Percentiles rank a stretch among this genome's conserved stretches.
Conservation (phyloP, 192 early-diverging fungal species). For the Globomyces pollinis-pini region DNA sequence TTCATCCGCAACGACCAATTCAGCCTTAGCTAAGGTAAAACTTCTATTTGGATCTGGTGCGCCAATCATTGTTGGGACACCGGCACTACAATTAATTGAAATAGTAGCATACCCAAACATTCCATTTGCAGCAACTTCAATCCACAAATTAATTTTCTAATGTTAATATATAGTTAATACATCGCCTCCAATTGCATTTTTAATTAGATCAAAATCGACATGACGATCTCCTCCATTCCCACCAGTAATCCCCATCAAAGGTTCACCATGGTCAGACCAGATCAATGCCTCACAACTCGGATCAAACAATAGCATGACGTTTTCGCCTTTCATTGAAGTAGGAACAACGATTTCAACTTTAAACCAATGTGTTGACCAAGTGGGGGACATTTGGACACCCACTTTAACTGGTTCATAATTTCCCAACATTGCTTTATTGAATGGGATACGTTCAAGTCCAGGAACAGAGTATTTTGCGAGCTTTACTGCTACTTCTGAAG, state of each 20-base stretch:
- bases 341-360: conserved; percentile 63
- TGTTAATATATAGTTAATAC: neutral
- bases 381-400: conserved; percentile 78
- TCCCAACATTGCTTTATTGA: conserved; percentile 65
- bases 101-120: too few relatives aligned
- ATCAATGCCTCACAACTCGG: conserved; percentile 81
- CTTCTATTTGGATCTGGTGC: conserved; percentile 59
- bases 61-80: conserved; percentile 49
- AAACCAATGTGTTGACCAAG: conserved; percentile 42
- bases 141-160: conserved; percentile 57
- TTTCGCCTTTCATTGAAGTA: conserved; percentile 53
- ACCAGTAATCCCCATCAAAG: conserved; percentile 86
- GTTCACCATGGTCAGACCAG: conserved; percentile 75
- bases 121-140: conserved; percentile 89
- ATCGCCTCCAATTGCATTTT: conserved; percentile 31
- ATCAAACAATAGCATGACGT: conserved; percentile 83
- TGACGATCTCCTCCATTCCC: conserved; percentile 45
- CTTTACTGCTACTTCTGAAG: conserved; percentile 42
- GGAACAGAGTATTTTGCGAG: conserved; percentile 55
- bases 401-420: conserved; percentile 57
- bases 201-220: conserved; percentile 43
- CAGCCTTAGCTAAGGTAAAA: conserved; percentile 55
- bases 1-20: conserved; percentile 65
- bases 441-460: conserved; percentile 59
- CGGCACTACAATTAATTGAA: too few relatives aligned